Evolutionary conservation across 805 yeast genomes (phyloP).

Genomic region (Zygoascus biomembranicola): DNA sequence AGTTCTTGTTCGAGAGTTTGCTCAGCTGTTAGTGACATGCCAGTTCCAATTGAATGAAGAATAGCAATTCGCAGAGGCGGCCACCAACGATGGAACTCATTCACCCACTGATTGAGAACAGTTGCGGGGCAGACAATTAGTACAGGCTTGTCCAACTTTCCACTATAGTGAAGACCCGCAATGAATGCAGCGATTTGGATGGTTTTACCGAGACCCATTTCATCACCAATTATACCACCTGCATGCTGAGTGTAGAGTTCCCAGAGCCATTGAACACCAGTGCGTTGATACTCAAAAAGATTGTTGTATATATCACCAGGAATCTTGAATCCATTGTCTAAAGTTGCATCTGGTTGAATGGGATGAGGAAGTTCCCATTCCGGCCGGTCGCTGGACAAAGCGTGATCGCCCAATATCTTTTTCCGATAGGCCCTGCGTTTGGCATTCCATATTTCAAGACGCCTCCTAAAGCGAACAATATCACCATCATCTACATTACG

Average conservation of each 20-base stretch:
- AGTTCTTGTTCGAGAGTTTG: slow-evolving; percentile 25
- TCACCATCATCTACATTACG: slow-evolving; percentile 69
- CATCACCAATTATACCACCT: slow-evolving; percentile 96
- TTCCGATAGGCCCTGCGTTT: slow-evolving; percentile 41
- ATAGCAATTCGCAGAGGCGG: slow-evolving; percentile 84
- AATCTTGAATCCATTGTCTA: slow-evolving; percentile 60
- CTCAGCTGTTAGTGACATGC: slow-evolving; percentile 43
- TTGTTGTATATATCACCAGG: slow-evolving; percentile 90
- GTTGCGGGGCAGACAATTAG: slow-evolving; percentile 94
- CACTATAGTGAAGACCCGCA: slow-evolving; percentile 84
- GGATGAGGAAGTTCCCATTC: slow-evolving; percentile 83
- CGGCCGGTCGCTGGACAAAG: slow-evolving; percentile 18
- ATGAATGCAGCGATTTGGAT: slow-evolving; percentile 85
- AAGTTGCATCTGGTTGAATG: slow-evolving; percentile 57
- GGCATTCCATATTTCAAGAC: slow-evolving; percentile 54
- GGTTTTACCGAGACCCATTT: slow-evolving; percentile 97
- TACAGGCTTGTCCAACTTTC: slow-evolving; percentile 65
- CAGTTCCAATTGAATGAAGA: slow-evolving; percentile 86
- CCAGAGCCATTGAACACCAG: slow-evolving; percentile 97
- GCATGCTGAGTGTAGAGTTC: slow-evolving; percentile 82
- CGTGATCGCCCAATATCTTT: slow-evolving; percentile 5
- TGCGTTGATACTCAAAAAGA: slow-evolving; percentile 86
- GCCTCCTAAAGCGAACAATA: slow-evolving; percentile 49
- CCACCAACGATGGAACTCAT: slow-evolving; percentile 97
- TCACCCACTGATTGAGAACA: slow-evolving; percentile 94